A percentile compares a stretch with the other conserved stretches of the same genome.
These are phyloP conservation scores for Yarrowia divulgata DNA, from an alignment of 805 yeast genomes.

Conservation along the genomic window DNA sequence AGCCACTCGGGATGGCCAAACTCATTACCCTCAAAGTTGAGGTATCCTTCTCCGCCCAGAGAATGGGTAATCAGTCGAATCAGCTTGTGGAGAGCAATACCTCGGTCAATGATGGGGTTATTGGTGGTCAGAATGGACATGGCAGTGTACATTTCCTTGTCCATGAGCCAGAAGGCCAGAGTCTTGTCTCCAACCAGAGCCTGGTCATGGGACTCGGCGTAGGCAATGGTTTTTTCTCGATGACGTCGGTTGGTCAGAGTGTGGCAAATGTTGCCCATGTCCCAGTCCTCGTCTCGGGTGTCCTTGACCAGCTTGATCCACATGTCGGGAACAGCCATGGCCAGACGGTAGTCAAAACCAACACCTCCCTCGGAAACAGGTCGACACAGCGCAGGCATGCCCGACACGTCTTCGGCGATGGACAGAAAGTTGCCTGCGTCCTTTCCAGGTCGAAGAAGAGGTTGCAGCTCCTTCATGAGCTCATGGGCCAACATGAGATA, in stretches of 20 bases:
- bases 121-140: conserved; percentile 80
- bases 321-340: conserved; percentile 99
- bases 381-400: conserved; percentile 93
- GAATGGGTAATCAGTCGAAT: conserved; percentile 86
- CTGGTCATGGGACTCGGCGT: conserved; percentile 96
- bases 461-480: conserved; percentile 63
- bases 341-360: conserved; percentile 91
- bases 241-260: conserved; percentile 89
- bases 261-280: conserved; percentile 76
- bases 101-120: conserved; percentile 84
- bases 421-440: conserved; percentile 60
- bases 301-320: conserved; percentile 96
- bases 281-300: conserved; percentile 87
- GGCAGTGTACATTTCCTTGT: conserved; percentile 95
- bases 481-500: conserved; percentile 92
- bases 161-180: conserved; percentile 98
- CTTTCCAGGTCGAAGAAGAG: conserved; percentile 42
- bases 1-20: conserved; percentile 99
- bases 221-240: conserved; percentile 86
- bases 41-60: conserved; percentile 96
- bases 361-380: conserved; percentile 80
- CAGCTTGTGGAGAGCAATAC: conserved; percentile 88
- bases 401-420: conserved; percentile 96
- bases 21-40: conserved; percentile 96
- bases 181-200: conserved; percentile 98